A percentile compares a stretch with the other conserved stretches of the same genome.
phyloP scores from a whole-genome alignment of 2,329 filamentous ascomycete species.

The Ceratocystis destructans region DNA sequence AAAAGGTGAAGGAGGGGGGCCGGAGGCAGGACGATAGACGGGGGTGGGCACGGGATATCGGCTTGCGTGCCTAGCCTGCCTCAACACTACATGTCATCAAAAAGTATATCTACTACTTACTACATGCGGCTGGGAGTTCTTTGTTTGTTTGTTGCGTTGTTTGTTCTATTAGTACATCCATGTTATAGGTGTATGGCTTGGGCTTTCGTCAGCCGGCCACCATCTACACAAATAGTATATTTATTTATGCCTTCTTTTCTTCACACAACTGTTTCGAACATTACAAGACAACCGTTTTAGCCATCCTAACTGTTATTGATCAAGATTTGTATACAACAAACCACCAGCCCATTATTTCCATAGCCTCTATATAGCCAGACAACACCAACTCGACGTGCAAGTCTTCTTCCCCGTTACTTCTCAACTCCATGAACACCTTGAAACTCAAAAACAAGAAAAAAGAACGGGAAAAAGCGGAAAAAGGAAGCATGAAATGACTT shows the following conservation, averaged over 20 bases:
- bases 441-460: not conserved
- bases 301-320: not conserved
- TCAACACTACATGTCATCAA: slow-evolving; percentile 7
- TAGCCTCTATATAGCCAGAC: not conserved
- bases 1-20: not conserved
- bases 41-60: not conserved
- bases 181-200: not conserved
- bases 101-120: slow-evolving; percentile 11
- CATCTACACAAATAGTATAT: not conserved
- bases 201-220: not conserved
- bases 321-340: not conserved
- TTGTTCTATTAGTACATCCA: slow-evolving; percentile 1
- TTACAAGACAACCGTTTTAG: not conserved
- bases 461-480: not conserved
- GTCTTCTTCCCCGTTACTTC: not conserved
- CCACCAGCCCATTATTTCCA: not conserved
- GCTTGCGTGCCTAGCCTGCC: not conserved
- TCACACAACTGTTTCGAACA: not conserved
- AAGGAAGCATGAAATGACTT: not conserved
- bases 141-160: slow-evolving; percentile 13
- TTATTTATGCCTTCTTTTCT: not conserved
- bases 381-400: not conserved
- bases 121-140: slow-evolving; percentile 12
- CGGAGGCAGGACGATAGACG: not conserved
- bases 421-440: slow-evolving; percentile 3